Evolutionary conservation across 495 filamentous ascomycete species (phyloP), one percentile per base, ranked within the genome.

Genomic region (Penicillium daleae): DNA sequence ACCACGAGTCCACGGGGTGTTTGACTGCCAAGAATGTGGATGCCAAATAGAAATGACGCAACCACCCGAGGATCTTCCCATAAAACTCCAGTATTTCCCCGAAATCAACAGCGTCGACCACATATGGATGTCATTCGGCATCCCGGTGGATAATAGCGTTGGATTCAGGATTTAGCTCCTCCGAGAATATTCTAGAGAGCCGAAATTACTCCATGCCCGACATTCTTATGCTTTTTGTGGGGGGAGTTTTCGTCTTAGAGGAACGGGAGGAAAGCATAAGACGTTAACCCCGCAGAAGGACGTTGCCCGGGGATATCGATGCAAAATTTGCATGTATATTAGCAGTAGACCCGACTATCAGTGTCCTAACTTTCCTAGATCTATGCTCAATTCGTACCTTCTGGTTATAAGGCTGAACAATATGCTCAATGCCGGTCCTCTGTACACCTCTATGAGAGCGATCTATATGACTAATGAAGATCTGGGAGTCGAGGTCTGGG

Each of bases 51-150:
- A 13, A 39, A n/a, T 32, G 51, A 44, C 35, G 55, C 44, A 29
- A 58, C 48, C 60, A 12, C 9, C 42, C 61, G 61, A 58, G 3
- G 22, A 48, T 63, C 19, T 52, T 33, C 55, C 61, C 22, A 17
- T 3, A 46, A 46, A 54, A 32, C 61, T 53, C 61, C 54, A 63
- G 15, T 10, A 15, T 53, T 63, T 57, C 55, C 5, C 61, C 61
- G 61, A 63, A 50, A 29, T 33, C 27, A 15, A n/a, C 5, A 17
- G 7, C 24, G 5, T 50, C n/a, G 46, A 29, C 26, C 4, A n/a
- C 24, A 15, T 8, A 26, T 24, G 24, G 46, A n/a, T 17, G 12
- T 15, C 7, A 3, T 1, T 50, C 46, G 46, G 46, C 46, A 50
- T 50, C 26, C 46, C 46, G 46, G 46, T 50, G 46, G 13, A 27